Base-by-base conservation (phyloP, 208 protist genomes). In the Balamuthia mandrillaris region DNA sequence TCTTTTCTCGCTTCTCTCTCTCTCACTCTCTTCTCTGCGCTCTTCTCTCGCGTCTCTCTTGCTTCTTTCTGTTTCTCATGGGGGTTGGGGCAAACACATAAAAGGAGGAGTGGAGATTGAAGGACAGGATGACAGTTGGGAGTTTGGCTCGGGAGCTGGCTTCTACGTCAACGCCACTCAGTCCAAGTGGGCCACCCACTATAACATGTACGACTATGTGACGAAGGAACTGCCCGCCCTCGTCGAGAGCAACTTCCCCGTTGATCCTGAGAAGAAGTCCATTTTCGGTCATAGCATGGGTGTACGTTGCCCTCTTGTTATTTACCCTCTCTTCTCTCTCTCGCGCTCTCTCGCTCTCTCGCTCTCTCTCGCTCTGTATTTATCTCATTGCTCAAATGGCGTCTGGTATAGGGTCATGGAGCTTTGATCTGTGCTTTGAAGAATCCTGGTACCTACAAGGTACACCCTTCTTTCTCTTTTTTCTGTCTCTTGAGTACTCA, bases 81-180 rank as follows among this genome's bases (percentile, higher is more conserved):
- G 5, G 37, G 66, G 7, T 77, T 84, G 49, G 39, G 35, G 12
- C 65, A 39, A 84, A 29, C n/a, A n/a, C n/a, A n/a, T 51, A 85
- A 5, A 24, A 81, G 79, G 90, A 61, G 92, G 90, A 24, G 60
- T 63, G n/a, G 78, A 66, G 27, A 74, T 91, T 12, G 54, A 54
- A 45, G 87, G 86, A 18, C 86, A 89, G 9, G 84, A 88, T 24
- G 90, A 84, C 10, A 61, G 49, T 24, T 95, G 89, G 87, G 91
- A 94, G 70, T 91, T 94, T 86, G 94, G 93, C 35, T 37, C 42
- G 7, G 94, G 87, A 39, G 86, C 87, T n/a, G 82, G 83, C 41
- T 95, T 95, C 82, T 95, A 95, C 77, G 77, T 95, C 3, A 86
- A 95, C 51, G 90, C 94, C 2, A 95, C 93, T 2, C 37, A 84